phyloP scores from a whole-genome alignment of 2,329 filamentous ascomycete species.

The Colletotrichum sp. region DNA sequence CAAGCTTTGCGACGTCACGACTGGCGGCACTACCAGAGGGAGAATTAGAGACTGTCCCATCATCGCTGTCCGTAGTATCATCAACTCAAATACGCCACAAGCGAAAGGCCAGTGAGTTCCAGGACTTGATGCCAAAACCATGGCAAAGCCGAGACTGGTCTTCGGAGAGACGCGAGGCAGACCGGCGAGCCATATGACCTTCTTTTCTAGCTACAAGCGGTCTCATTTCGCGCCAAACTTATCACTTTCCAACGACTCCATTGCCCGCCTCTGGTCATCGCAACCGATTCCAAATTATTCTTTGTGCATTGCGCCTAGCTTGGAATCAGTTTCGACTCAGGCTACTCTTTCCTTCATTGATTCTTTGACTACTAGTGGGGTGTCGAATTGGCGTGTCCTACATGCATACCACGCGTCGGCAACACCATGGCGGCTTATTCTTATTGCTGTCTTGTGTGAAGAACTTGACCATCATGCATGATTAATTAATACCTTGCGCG shows the following conservation, averaged over 20 bases:
- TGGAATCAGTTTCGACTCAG: accelerated
- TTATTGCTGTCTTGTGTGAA: too few relatives aligned
- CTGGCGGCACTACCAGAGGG: neutral
- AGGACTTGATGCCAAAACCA: neutral
- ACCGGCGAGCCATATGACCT: accelerated
- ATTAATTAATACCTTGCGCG: too few relatives aligned
- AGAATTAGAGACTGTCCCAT: accelerated
- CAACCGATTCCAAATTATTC: neutral
- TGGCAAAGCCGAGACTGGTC: neutral
- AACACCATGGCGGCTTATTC: too few relatives aligned
- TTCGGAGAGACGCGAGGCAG: neutral
- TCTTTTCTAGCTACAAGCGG: neutral
- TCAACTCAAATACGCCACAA: neutral
- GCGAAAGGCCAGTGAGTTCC: neutral
- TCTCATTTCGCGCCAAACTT: neutral
- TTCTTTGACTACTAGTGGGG: neutral
- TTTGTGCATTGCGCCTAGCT: accelerated
- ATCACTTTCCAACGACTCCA: neutral
- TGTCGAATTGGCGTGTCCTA: neutral
- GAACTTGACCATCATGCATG: too few relatives aligned
- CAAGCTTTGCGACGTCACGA: accelerated
- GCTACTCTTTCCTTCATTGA: neutral
- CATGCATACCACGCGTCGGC: neutral
- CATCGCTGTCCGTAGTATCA: neutral
- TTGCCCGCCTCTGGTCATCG: neutral